Base-by-base conservation (phyloP, 805 yeast species). In the Candida bentonensis region DNA sequence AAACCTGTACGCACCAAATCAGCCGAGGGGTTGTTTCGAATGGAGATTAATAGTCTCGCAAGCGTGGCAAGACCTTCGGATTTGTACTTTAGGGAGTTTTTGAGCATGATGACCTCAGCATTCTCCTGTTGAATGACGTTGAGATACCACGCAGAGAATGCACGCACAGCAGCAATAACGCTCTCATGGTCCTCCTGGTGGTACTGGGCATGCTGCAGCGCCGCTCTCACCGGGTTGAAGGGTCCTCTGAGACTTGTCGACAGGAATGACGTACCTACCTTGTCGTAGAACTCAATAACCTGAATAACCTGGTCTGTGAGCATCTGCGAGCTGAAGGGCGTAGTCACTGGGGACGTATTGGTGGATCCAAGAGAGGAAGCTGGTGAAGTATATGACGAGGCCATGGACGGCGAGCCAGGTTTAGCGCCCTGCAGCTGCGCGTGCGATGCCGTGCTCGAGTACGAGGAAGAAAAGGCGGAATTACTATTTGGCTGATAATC, bases 401-500 rank as follows among this genome's bases (percentile, higher is more conserved):
- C 36, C 36, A 13, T 4, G 17, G 36, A 30, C 11, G 36, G 36
- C 7, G 36, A 30, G n/a, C 36, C 36, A 9, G 11, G 36, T n/a
- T 30, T 11, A 4, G 17, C 17, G n/a, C 20, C 20, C n/a, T 11
- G 20, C n/a, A 17, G n/a, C n/a, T 9, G 36, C 36, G 11, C 17
- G 17, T 30, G 11, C 17, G 7, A 9, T 4, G 17, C 27, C 11
- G 7, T 25, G 27, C 27, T 25, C 7, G 11, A 30, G 36, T 9
- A 30, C 11, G 36, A 30, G n/a, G 36, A 30, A 15, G 36, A n/a
- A 30, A 30, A 30, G 36, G 36, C 36, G 36, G 36, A 11, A 30
- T 30, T 30, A 30, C 36, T 30, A 30, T 15, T 30, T 30, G 36
- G 36, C n/a, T 11, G 36, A 17, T 30, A 30, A 4, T 30, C 36